phyloP scores from a whole-genome alignment of 78 protist species.

The Dictyostelium firmibasis region DNA sequence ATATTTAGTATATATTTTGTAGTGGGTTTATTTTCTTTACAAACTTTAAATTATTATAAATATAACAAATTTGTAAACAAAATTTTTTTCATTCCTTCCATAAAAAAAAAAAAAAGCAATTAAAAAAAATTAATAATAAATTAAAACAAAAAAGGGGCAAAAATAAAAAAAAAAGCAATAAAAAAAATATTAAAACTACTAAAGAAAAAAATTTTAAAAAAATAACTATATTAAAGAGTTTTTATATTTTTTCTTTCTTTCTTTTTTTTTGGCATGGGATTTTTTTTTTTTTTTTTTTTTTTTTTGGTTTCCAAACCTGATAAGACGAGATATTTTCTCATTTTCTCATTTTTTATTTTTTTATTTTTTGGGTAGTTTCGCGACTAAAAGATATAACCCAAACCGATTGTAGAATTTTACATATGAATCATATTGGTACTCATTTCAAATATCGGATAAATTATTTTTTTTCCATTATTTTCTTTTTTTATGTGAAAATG shows the following conservation, averaged over 20 bases:
- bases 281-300: too few relatives aligned
- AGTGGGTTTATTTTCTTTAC: background rate
- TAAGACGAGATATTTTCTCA: background rate
- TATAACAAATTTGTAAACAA: background rate
- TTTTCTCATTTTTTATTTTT: background rate
- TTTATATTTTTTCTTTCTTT: background rate
- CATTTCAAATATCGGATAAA: too few relatives aligned
- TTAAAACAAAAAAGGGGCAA: background rate
- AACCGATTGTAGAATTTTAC: too few relatives aligned
- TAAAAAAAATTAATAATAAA: too few relatives aligned
- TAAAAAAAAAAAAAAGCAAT: background rate
- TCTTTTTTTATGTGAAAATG: too few relatives aligned
- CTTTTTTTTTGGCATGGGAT: background rate
- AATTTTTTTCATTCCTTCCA: background rate
- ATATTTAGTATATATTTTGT: background rate
- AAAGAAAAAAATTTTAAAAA: too few relatives aligned
- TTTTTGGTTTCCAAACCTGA: background rate
- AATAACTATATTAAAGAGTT: too few relatives aligned
- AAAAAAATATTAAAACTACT: too few relatives aligned
- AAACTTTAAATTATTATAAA: background rate
- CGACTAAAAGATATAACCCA: too few relatives aligned
- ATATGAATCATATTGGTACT: too few relatives aligned
- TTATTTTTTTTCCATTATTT: too few relatives aligned
- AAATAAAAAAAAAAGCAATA: background rate
- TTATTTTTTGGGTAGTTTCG: background rate